Evolutionary conservation across 2,329 filamentous ascomycete genomes (phyloP).

Genomic region (Trichoderma lentiforme): DNA sequence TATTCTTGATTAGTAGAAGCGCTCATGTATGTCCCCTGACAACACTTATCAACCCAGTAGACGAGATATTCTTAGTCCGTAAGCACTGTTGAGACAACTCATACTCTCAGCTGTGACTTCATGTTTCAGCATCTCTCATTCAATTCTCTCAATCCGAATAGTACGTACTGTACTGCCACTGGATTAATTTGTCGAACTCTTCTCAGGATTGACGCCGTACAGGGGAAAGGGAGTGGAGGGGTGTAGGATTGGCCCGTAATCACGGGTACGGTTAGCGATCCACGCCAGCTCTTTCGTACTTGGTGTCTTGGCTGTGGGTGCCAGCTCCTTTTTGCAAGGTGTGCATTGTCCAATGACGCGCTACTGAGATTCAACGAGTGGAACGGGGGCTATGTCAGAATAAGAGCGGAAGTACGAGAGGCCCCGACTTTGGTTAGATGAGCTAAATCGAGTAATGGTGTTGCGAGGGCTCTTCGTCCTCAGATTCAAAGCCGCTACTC

Average conservation of each 20-base stretch:
- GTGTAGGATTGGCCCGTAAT: not conserved
- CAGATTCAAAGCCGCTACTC: not conserved
- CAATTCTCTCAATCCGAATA: not conserved
- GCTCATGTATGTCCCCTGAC: not conserved
- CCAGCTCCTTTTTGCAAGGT: slow-evolving; percentile 10
- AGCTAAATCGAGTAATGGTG: not conserved
- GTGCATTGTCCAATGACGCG: not conserved
- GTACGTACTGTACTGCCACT: not conserved
- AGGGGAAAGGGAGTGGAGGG: not conserved
- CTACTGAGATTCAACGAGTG: slow-evolving; percentile 1
- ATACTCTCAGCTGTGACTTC: not conserved
- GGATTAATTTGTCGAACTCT: not conserved
- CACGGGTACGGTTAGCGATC: slow-evolving; percentile 14
- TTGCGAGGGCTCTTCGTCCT: not conserved
- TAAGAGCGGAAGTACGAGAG: slow-evolving; percentile 4
- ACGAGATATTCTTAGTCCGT: not conserved
- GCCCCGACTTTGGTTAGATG: not conserved
- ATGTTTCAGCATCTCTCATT: not conserved
- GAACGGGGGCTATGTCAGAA: slow-evolving; percentile 3
- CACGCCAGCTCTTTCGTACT: slow-evolving; percentile 12
- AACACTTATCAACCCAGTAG: not conserved
- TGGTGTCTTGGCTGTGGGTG: not conserved
- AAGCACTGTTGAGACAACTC: not conserved
- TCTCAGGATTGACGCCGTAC: not conserved
- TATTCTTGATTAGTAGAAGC: not conserved